These are phyloP conservation scores for Saitozyma podzolica DNA, from an alignment of 768 basidiomycete species.

Conservation along the genomic window DNA sequence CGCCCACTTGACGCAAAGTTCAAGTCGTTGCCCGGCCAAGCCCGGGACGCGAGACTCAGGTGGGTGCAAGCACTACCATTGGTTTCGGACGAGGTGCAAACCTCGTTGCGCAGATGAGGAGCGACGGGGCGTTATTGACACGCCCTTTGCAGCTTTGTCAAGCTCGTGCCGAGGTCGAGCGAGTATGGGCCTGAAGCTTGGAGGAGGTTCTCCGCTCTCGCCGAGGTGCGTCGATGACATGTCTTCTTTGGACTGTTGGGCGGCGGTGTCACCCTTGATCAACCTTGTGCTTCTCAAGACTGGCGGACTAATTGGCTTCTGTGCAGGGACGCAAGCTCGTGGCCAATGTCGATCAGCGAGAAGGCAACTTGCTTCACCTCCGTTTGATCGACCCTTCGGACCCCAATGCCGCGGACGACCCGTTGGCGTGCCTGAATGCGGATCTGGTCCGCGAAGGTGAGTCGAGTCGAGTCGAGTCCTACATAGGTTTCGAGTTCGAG, in stretches of 20 bases:
- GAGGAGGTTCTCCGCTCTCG: slow-evolving; percentile 78
- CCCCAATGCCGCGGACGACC: slow-evolving; percentile 66
- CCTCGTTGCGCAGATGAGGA: slow-evolving; percentile 3
- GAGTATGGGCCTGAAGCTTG: slow-evolving; percentile 85
- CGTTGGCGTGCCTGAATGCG: slow-evolving; percentile 78
- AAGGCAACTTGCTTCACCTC: slow-evolving; percentile 75
- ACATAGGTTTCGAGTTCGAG: background rate
- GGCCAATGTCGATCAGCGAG: slow-evolving; percentile 88
- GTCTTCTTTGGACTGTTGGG: background rate
- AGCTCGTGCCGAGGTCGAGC: slow-evolving; percentile 72
- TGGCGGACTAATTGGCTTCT: slow-evolving; percentile 2
- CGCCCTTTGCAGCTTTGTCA: slow-evolving; percentile 68
- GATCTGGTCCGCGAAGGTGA: slow-evolving; percentile 82
- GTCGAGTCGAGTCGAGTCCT: slow-evolving; percentile 5
- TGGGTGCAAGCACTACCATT: slow-evolving; percentile 44
- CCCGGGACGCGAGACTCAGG: slow-evolving; percentile 91
- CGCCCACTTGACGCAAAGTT: slow-evolving; percentile 88
- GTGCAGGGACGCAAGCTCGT: slow-evolving; percentile 79
- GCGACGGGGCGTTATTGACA: slow-evolving; percentile 1
- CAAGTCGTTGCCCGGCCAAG: slow-evolving; percentile 85
- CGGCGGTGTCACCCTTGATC: too few species aligned
- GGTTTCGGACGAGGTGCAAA: background rate
- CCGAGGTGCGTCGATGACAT: slow-evolving; percentile 58
- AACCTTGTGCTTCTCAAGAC: background rate
- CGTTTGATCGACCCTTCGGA: slow-evolving; percentile 88